Conservation (phyloP, 2,329 filamentous ascomycete species). For the Cladosporium sp. region DNA sequence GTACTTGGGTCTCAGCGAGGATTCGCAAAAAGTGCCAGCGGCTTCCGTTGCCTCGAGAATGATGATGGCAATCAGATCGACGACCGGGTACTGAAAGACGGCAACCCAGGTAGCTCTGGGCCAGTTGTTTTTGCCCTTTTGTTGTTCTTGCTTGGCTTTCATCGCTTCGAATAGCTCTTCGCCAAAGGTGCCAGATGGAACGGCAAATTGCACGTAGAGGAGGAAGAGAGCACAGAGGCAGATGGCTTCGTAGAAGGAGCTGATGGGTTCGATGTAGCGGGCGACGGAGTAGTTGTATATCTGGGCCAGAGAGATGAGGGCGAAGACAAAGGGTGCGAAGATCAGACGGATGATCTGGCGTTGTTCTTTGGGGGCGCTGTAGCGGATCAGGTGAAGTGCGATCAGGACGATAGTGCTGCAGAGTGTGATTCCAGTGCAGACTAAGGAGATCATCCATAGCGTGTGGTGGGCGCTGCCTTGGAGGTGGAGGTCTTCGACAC, state of each 20-base stretch:
- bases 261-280: conserved; percentile 27
- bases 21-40: conserved; percentile 21
- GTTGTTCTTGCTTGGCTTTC: conserved; percentile 18
- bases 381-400: conserved; percentile 24
- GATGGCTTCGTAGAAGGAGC: conserved; percentile 28
- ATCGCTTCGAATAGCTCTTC: conserved; percentile 20
- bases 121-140: conserved; percentile 15
- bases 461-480: conserved; percentile 19
- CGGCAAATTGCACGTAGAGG: conserved; percentile 25
- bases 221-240: conserved; percentile 26
- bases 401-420: conserved; percentile 21
- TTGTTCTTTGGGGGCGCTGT: conserved; percentile 28
- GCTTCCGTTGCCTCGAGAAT: conserved; percentile 23
- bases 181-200: conserved; percentile 20
- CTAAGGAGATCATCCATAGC: conserved; percentile 18
- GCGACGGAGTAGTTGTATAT: conserved; percentile 23
- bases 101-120: conserved; percentile 23
- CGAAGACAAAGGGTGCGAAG: conserved; percentile 23
- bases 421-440: conserved; percentile 17
- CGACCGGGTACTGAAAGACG: conserved; percentile 27
- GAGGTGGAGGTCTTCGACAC: conserved; percentile 35
- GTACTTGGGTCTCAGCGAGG: conserved; percentile 19
- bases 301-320: conserved; percentile 21
- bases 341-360: conserved; percentile 28
- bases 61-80: conserved; percentile 21